phyloP scores from a whole-genome alignment of 345 rosid genomes.

The Brassica rapa region DNA sequence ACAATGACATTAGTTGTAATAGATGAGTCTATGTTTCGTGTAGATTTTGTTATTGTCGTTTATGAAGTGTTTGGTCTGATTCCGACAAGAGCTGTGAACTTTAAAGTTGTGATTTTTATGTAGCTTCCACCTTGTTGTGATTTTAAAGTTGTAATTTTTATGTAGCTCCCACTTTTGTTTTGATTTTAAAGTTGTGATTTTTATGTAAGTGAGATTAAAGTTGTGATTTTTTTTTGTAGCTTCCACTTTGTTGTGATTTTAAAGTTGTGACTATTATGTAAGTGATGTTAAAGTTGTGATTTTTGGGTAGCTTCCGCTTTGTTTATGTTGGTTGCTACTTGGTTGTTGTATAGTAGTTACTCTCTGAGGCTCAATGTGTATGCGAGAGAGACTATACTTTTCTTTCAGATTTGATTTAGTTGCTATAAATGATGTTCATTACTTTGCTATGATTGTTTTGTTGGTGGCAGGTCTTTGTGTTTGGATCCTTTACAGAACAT shows the following conservation, averaged over 20 bases:
- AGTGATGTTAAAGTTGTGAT: not conserved
- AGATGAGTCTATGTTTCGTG: not conserved
- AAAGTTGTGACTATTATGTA: not conserved
- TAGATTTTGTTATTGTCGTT: conserved; percentile 1
- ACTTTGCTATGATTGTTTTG: not conserved
- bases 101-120: not conserved
- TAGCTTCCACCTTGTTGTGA: not conserved
- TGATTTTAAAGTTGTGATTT: not conserved
- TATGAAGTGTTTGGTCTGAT: conserved; percentile 1
- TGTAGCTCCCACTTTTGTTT: not conserved
- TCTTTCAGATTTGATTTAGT: not conserved
- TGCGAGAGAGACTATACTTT: not conserved
- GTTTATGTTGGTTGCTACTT: not conserved
- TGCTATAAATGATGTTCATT: not conserved
- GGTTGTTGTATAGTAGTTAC: not conserved
- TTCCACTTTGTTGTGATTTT: not conserved
- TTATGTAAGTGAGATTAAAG: conserved; percentile 1
- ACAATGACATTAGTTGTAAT: not conserved
- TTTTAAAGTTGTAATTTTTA: not conserved
- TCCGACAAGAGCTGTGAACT: conserved; percentile 3
- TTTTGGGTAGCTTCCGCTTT: not conserved
- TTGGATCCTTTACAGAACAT: conserved; percentile 93
- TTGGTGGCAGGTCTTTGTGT: conserved; percentile 54
- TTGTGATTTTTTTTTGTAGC: not conserved
- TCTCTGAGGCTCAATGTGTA: not conserved